Evolutionary conservation across 495 filamentous ascomycete species (phyloP).

Genomic region (Clavariopsis aquatica): DNA sequence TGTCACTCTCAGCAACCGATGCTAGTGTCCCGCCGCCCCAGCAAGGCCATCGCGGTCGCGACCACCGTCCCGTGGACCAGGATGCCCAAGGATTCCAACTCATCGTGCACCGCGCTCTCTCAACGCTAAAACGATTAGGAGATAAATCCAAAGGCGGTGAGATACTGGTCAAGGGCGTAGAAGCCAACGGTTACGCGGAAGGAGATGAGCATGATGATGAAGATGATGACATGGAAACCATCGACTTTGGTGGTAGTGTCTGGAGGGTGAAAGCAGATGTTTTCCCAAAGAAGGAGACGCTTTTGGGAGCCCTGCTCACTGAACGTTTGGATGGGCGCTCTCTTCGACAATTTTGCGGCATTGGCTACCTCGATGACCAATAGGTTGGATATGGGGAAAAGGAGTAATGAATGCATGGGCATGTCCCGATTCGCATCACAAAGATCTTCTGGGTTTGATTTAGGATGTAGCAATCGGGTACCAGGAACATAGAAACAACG

Average conservation of each 20-base stretch:
- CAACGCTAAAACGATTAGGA: slow-evolving; percentile 58
- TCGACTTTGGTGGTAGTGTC: slow-evolving; percentile 13
- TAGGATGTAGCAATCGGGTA: neutral
- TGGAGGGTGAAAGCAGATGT: slow-evolving; percentile 40
- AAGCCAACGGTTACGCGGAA: slow-evolving; percentile 24
- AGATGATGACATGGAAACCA: slow-evolving; percentile 27
- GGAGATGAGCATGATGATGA: slow-evolving; percentile 24
- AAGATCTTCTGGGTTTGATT: neutral
- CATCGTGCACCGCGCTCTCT: slow-evolving; percentile 52
- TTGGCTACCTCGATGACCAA: slow-evolving; percentile 32
- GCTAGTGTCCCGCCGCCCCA: slow-evolving; percentile 37
- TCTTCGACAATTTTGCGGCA: slow-evolving; percentile 39
- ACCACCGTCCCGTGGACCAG: slow-evolving; percentile 14
- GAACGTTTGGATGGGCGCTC: slow-evolving; percentile 38
- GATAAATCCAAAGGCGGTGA: slow-evolving; percentile 47
- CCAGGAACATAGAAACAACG: neutral
- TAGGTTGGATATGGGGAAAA: neutral
- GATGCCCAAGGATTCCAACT: slow-evolving; percentile 40
- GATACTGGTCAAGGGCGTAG: slow-evolving; percentile 20
- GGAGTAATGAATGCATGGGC: neutral
- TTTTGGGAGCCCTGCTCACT: slow-evolving; percentile 42
- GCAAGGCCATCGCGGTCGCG: slow-evolving; percentile 28
- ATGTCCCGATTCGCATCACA: neutral
- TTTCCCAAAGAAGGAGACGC: slow-evolving; percentile 43
- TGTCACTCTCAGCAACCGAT: slow-evolving; percentile 59